phyloP scores from a whole-genome alignment of 2,329 filamentous ascomycete genomes.

The Trichophyton simii region DNA sequence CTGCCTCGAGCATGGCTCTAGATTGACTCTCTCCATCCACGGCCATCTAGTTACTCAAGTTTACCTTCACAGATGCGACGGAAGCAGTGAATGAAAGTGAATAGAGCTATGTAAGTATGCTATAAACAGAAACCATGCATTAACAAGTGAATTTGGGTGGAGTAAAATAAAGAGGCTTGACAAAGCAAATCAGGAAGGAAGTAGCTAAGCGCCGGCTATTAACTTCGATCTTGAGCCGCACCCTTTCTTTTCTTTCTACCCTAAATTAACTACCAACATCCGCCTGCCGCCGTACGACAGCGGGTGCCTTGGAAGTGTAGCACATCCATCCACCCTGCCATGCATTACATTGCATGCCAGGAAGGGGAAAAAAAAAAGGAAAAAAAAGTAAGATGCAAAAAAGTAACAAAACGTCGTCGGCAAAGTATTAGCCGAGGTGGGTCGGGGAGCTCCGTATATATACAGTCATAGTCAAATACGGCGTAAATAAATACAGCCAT shows the following conservation, averaged over 20 bases:
- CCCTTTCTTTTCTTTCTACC: not conserved
- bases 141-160: not conserved
- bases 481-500: too few species aligned
- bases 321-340: too few species aligned
- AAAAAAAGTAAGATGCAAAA: not conserved
- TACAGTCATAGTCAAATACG: not conserved
- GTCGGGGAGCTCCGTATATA: not conserved
- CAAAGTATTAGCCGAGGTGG: not conserved
- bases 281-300: too few species aligned
- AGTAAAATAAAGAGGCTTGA: not conserved
- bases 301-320: too few species aligned
- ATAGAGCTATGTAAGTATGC: not conserved
- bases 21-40: too few species aligned
- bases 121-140: not conserved
- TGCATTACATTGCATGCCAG: not conserved
- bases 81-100: not conserved
- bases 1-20: too few species aligned
- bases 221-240: not conserved
- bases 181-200: not conserved
- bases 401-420: not conserved
- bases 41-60: not conserved
- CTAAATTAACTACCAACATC: not conserved
- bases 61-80: not conserved
- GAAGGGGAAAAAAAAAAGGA: not conserved
- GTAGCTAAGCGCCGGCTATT: not conserved